Percentiles rank a stretch among this genome's conserved stretches.
These are phyloP conservation scores for Podospora anserina DNA, from an alignment of 495 filamentous ascomycete genomes.

Conservation along the genomic window DNA sequence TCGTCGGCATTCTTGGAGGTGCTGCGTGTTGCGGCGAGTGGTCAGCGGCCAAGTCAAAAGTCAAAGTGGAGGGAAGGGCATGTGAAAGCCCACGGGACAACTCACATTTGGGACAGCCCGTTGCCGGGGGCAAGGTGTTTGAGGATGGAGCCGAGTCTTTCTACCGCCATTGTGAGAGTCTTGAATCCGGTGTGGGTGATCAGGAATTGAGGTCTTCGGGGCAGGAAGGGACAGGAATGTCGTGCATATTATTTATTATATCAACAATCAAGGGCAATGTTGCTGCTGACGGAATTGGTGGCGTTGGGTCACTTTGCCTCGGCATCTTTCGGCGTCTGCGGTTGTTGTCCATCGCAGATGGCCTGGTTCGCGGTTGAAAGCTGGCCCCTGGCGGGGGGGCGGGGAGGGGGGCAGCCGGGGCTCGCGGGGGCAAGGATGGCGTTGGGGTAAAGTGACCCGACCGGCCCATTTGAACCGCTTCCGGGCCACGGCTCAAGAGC, in stretches of 20 bases:
- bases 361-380: background rate
- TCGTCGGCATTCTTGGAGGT: constrained; percentile 94
- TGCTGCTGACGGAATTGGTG: constrained; percentile 3
- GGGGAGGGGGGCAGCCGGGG: background rate
- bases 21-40: constrained; percentile 45
- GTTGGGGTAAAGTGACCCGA: constrained; percentile 27
- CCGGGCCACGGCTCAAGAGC: background rate
- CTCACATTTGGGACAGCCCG: constrained; percentile 74
- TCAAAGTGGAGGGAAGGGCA: background rate
- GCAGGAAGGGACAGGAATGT: background rate
- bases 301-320: constrained; percentile 26
- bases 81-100: background rate
- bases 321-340: constrained; percentile 21
- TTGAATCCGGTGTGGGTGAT: background rate
- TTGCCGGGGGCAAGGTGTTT: constrained; percentile 76
- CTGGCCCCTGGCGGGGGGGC: too few relatives aligned
- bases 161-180: constrained; percentile 66
- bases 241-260: background rate
- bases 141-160: constrained; percentile 81
- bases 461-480: background rate
- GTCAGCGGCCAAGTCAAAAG: constrained; percentile 7
- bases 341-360: background rate
- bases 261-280: background rate
- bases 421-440: constrained; percentile 7
- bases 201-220: background rate